Conservation (phyloP, 495 filamentous ascomycete species). For the Hyaloscypha variabilis region DNA sequence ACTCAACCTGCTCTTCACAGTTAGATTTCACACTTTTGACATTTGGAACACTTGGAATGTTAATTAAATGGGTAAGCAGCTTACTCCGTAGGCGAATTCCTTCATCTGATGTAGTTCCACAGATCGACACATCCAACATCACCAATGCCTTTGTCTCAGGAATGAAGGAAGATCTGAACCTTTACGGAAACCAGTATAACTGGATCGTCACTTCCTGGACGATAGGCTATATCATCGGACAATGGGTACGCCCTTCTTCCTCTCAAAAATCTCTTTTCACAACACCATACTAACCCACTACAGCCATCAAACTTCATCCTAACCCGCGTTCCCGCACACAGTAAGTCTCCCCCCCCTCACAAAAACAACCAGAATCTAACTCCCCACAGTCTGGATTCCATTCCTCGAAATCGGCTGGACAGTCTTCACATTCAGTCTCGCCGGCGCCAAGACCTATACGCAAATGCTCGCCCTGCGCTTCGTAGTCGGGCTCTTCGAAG, state of each 20-base stretch:
- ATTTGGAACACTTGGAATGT: conserved; percentile 20
- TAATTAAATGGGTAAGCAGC: conserved; percentile 19
- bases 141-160: conserved; percentile 53
- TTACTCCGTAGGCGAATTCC: neutral
- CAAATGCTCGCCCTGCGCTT: conserved; percentile 61
- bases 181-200: conserved; percentile 56
- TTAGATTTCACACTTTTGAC: conserved; percentile 20
- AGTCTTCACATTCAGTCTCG: conserved; percentile 51
- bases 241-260: conserved; percentile 47
- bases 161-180: conserved; percentile 60
- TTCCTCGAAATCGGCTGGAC: conserved; percentile 60
- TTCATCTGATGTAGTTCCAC: neutral
- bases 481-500: conserved; percentile 58
- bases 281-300: conserved; percentile 43
- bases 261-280: neutral
- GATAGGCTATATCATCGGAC: conserved; percentile 67
- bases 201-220: conserved; percentile 62
- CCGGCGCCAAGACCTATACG: conserved; percentile 47
- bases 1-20: neutral
- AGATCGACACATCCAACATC: conserved; percentile 25
- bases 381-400: conserved; percentile 63
- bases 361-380: conserved; percentile 37
- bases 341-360: conserved; percentile 9
- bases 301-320: conserved; percentile 25
- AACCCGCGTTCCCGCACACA: conserved; percentile 18